Percentiles rank a stretch among this genome's conserved stretches.
Evolutionary conservation across 805 yeast species (phyloP).

Genomic region (Candida taoyuanica): DNA sequence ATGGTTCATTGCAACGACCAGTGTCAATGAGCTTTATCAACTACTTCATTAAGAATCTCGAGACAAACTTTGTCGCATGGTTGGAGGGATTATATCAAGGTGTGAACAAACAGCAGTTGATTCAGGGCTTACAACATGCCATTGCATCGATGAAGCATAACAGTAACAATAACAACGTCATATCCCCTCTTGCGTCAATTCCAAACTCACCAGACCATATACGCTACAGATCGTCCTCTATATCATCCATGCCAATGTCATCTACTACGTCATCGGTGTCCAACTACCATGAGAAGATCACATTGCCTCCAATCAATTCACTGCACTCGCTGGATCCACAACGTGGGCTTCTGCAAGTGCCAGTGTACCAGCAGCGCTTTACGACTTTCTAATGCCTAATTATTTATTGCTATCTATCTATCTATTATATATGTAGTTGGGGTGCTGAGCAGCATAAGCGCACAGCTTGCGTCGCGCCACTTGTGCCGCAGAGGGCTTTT

Average conservation of each 20-base stretch:
- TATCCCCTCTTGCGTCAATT: not conserved
- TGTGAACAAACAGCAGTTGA: conserved; percentile 1
- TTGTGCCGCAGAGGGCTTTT: too few relatives aligned
- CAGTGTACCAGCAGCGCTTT: not conserved
- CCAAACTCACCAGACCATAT: not conserved
- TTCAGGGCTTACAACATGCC: not conserved
- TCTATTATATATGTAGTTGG: too few relatives aligned
- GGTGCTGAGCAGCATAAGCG: too few relatives aligned
- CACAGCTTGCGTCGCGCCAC: too few relatives aligned
- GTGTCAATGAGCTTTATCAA: conserved; percentile 5
- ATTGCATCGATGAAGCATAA: not conserved
- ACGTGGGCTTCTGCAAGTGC: not conserved
- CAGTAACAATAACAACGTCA: not conserved
- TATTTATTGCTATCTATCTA: too few relatives aligned
- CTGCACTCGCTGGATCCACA: not conserved
- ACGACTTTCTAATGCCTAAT: not conserved
- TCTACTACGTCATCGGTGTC: not conserved
- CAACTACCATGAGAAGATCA: conserved; percentile 3
- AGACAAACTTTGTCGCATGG: conserved; percentile 8
- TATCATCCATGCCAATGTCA: not conserved
- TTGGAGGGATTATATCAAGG: conserved; percentile 2
- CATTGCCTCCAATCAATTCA: conserved; percentile 4
- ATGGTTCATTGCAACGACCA: not conserved
- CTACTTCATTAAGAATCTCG: conserved; percentile 6
- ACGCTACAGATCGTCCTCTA: not conserved